Evolutionary conservation across 75 land plant species (phyloP).

Genomic region (Cryptomeria japonica): DNA sequence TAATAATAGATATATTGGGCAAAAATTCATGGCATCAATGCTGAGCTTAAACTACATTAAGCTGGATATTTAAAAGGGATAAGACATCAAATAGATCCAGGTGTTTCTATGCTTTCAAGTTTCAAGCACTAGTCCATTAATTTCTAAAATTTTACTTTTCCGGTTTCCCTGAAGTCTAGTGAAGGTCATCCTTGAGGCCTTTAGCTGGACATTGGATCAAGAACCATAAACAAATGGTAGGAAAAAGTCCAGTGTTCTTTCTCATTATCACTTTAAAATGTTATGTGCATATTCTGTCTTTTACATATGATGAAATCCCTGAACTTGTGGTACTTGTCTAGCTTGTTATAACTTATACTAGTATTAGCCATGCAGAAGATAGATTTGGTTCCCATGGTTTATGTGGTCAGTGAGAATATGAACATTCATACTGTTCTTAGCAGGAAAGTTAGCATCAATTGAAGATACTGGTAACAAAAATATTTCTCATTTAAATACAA

Average conservation of each 20-base stretch:
- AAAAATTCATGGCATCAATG: background rate
- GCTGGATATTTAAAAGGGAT: background rate
- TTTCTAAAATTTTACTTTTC: background rate
- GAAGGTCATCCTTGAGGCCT: background rate
- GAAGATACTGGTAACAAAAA: background rate
- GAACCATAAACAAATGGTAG: background rate
- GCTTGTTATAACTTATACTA: background rate
- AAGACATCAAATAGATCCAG: background rate
- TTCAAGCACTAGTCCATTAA: background rate
- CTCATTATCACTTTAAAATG: background rate
- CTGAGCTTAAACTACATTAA: background rate
- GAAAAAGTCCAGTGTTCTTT: background rate
- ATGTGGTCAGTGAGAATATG: background rate
- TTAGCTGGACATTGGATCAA: background rate
- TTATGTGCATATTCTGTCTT: background rate
- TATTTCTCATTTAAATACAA: background rate
- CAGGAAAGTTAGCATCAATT: background rate
- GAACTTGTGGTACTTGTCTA: background rate
- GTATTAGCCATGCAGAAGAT: background rate
- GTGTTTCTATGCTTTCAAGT: slow-evolving; percentile 1
- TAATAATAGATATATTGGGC: background rate
- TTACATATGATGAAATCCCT: background rate
- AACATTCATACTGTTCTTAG: background rate
- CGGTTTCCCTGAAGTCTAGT: background rate
- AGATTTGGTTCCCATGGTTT: background rate